phyloP scores from a whole-genome alignment of 2,329 filamentous ascomycete species.

The Talaromyces atroroseus region DNA sequence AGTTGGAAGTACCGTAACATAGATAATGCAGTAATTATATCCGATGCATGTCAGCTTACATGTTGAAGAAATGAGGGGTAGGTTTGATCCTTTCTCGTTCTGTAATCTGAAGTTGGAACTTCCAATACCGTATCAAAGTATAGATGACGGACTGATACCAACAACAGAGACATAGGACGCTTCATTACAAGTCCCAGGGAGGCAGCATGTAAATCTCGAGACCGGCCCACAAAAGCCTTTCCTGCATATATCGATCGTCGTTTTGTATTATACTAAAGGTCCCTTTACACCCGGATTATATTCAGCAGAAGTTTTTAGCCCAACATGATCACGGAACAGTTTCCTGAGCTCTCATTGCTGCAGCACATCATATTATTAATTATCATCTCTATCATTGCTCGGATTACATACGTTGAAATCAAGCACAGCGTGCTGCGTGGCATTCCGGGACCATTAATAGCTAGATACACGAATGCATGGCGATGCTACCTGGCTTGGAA shows the following conservation, averaged over 20 bases:
- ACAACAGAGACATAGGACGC: too few species aligned
- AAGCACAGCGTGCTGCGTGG: neutral
- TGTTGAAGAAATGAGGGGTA: neutral
- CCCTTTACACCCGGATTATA: too few species aligned
- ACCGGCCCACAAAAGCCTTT: too few species aligned
- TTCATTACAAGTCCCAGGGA: too few species aligned
- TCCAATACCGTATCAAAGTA: neutral
- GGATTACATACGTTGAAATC: conserved; percentile 2
- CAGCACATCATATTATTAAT: neutral
- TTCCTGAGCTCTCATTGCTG: neutral
- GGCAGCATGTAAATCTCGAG: too few species aligned
- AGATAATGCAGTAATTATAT: neutral
- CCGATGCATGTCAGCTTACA: neutral
- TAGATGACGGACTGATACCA: neutral
- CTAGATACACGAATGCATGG: conserved; percentile 8
- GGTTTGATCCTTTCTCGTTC: neutral
- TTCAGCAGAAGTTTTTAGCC: neutral
- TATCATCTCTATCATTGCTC: neutral
- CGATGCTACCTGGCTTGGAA: conserved; percentile 7
- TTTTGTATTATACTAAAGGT: neutral
- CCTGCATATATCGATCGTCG: neutral
- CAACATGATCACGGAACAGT: conserved; percentile 1
- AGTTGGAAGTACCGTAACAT: too few species aligned
- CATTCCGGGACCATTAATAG: conserved; percentile 3
- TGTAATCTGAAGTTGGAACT: neutral